Conservation (phyloP, 2,329 filamentous ascomycete genomes). For the Neofusicoccum umdonicola region DNA sequence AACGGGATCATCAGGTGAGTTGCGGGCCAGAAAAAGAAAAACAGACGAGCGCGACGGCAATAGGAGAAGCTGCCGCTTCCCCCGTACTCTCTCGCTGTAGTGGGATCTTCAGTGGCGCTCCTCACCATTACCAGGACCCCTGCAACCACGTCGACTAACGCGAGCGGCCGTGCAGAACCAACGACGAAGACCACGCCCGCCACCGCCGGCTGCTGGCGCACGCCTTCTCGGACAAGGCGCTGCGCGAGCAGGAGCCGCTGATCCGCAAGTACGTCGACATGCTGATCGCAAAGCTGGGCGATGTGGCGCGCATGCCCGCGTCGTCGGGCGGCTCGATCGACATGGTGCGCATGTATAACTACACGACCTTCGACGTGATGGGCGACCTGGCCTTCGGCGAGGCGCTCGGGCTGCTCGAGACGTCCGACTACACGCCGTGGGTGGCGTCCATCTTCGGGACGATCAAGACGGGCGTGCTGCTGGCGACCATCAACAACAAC, state of each 20-base stretch:
- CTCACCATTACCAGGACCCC: too few species aligned
- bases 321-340: not conserved
- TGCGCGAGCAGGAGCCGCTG: slow-evolving; percentile 32
- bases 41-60: not conserved
- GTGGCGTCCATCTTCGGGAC: slow-evolving; percentile 29
- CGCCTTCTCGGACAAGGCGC: slow-evolving; percentile 32
- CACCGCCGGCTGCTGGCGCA: slow-evolving; percentile 24
- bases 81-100: too few species aligned
- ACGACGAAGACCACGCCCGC: slow-evolving; percentile 21
- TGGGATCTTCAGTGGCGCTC: too few species aligned
- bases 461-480: slow-evolving; percentile 18
- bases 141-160: not conserved
- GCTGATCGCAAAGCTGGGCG: slow-evolving; percentile 23
- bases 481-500: not conserved
- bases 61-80: too few species aligned
- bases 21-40: not conserved
- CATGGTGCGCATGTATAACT: slow-evolving; percentile 17
- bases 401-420: slow-evolving; percentile 30
- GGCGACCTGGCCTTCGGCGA: slow-evolving; percentile 34
- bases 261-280: slow-evolving; percentile 34
- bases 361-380: slow-evolving; percentile 35
- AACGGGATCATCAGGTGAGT: slow-evolving; percentile 16
- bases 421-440: slow-evolving; percentile 33
- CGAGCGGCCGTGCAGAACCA: not conserved
- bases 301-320: not conserved